These are phyloP conservation scores for Cryptosporidium muris DNA, from an alignment of 169 alveolate genomes.

Conservation along the genomic window DNA sequence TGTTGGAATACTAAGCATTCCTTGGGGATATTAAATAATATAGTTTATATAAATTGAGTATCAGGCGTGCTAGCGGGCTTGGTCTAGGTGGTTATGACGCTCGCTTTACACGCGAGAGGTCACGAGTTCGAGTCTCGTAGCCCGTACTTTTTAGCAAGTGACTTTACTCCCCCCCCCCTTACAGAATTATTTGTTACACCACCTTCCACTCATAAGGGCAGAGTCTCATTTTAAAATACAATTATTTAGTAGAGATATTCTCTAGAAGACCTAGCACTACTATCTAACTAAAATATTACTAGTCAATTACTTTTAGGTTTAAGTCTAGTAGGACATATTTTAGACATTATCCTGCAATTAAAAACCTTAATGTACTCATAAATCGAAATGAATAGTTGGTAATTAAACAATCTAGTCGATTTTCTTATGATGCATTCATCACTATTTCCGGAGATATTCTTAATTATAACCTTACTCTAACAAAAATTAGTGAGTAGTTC, in stretches of 20 bases:
- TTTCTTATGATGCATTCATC: not conserved
- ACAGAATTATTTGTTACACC: no score
- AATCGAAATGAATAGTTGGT: no score
- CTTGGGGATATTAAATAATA: not conserved
- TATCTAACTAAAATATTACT: not conserved
- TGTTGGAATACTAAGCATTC: no score
- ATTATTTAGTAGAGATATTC: not conserved
- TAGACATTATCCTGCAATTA: not conserved
- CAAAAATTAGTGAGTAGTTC: not conserved
- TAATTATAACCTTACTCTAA: slow-evolving; percentile 33
- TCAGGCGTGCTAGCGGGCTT: slow-evolving; percentile 42
- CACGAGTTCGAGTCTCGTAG: slow-evolving; percentile 74
- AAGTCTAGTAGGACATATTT: slow-evolving; percentile 26
- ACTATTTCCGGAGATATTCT: not conserved
- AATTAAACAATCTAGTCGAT: not conserved
- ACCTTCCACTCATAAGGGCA: no score
- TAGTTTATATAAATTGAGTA: not conserved
- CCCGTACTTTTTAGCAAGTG: slow-evolving; percentile 48
- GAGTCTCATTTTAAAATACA: no score
- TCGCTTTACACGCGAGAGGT: slow-evolving; percentile 73
- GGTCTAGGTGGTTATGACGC: slow-evolving; percentile 74
- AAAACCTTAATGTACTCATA: no score
- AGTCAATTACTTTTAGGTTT: no score
- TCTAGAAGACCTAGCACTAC: not conserved
- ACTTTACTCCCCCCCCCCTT: not conserved